phyloP scores from a whole-genome alignment of 352 stramenopile genomes.

The Phytophthora chlamydospora region DNA sequence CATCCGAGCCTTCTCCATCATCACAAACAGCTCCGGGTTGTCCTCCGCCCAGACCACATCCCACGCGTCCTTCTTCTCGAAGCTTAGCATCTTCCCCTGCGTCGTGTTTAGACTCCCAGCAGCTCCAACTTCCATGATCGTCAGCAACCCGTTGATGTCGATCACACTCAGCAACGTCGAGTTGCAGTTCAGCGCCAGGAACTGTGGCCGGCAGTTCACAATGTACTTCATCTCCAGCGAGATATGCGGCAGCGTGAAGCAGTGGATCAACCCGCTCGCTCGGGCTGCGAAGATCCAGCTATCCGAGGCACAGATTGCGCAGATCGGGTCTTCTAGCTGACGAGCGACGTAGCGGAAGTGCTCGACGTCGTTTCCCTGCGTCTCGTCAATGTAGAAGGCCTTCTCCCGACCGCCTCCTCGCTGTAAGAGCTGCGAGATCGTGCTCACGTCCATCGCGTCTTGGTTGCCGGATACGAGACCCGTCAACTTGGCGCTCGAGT shows the following conservation, averaged over 20 bases:
- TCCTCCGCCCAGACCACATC: constrained; percentile 93
- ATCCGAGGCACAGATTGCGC: constrained; percentile 85
- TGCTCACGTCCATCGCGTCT: constrained; percentile 54
- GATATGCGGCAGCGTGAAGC: constrained; percentile 93
- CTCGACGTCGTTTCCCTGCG: constrained; percentile 74
- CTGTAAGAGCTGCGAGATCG: constrained; percentile 74
- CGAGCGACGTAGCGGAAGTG: constrained; percentile 72
- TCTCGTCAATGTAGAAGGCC: constrained; percentile 91
- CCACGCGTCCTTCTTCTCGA: constrained; percentile 92
- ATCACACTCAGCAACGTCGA: constrained; percentile 89
- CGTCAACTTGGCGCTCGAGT: constrained; percentile 78
- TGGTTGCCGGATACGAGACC: constrained; percentile 53
- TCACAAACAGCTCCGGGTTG: constrained; percentile 92
- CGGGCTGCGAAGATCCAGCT: constrained; percentile 86
- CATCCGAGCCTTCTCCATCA: constrained; percentile 94
- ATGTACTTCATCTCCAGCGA: constrained; percentile 92
- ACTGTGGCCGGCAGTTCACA: constrained; percentile 78
- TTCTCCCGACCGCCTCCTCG: constrained; percentile 80
- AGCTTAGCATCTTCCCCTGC: constrained; percentile 74
- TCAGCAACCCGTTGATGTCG: constrained; percentile 89
- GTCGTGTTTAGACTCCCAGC: constrained; percentile 64
- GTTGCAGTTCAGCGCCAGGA: constrained; percentile 90
- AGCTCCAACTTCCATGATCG: constrained; percentile 83
- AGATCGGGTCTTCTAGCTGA: constrained; percentile 87
- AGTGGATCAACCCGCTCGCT: constrained; percentile 83